A percentile compares a stretch with the other conserved stretches of the same genome.
Conservation (phyloP, 106 monocot species). For the Platanthera guangdongensis region DNA sequence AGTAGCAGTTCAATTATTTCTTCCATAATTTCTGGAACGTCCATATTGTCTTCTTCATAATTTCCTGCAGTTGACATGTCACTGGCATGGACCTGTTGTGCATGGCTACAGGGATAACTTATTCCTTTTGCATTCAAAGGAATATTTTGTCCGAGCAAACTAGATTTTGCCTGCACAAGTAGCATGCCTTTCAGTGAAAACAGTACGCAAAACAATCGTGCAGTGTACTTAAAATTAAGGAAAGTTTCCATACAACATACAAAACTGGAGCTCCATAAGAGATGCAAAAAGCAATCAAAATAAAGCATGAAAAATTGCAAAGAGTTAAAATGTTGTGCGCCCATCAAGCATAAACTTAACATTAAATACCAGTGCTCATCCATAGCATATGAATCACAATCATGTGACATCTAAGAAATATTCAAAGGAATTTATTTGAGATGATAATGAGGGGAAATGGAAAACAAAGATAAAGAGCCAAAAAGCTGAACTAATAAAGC, state of each 20-base stretch:
- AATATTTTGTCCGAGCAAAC: slow-evolving; percentile 36
- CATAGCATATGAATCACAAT: background rate
- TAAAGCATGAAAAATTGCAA: background rate
- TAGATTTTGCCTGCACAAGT: slow-evolving; percentile 48
- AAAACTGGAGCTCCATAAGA: background rate
- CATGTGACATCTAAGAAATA: background rate
- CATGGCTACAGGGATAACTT: slow-evolving; percentile 11
- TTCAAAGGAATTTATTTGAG: background rate
- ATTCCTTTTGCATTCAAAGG: slow-evolving; percentile 13
- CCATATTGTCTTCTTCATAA: slow-evolving; percentile 58
- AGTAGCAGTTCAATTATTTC: slow-evolving; percentile 85
- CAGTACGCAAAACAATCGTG: too few relatives aligned
- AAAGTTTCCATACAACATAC: background rate
- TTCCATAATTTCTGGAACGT: slow-evolving; percentile 88
- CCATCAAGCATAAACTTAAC: background rate
- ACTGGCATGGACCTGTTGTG: slow-evolving; percentile 4
- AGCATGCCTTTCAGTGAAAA: background rate
- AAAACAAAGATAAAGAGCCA: slow-evolving; percentile 6
- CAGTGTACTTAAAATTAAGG: background rate
- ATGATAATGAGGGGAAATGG: background rate
- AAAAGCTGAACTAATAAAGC: slow-evolving; percentile 2
- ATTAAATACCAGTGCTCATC: background rate
- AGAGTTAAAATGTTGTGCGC: background rate
- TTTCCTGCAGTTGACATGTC: slow-evolving; percentile 11
- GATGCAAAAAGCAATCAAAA: background rate